These are phyloP conservation scores for Tilletia indica DNA, from an alignment of 1,284 basidiomycete species.

Conservation along the genomic window DNA sequence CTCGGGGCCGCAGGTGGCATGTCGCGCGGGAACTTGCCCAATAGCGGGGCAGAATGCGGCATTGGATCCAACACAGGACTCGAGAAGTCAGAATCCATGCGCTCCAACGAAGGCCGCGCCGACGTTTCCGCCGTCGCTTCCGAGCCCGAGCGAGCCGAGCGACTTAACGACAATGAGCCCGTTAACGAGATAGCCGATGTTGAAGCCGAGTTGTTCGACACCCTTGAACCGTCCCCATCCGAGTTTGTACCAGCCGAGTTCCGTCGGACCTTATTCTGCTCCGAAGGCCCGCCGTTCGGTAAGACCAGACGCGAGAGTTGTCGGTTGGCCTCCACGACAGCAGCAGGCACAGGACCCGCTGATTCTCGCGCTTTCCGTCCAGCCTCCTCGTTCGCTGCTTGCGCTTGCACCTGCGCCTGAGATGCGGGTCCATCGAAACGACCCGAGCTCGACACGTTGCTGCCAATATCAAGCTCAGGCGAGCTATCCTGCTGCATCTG, in stretches of 20 bases:
- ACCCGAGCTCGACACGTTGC: background rate
- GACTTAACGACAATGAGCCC: background rate
- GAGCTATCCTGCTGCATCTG: constrained; percentile 15
- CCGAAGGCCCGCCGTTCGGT: background rate
- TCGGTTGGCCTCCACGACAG: background rate
- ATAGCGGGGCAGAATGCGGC: constrained; percentile 16
- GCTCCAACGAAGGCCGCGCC: constrained; percentile 41
- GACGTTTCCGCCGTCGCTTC: constrained; percentile 41
- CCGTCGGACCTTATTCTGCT: background rate
- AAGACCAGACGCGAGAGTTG: background rate
- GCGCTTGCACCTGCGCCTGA: background rate
- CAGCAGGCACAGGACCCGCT: background rate
- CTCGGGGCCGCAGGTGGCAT: constrained; percentile 3
- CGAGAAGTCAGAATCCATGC: constrained; percentile 19
- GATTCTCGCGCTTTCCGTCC: background rate
- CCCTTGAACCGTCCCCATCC: constrained; percentile 15
- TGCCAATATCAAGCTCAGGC: background rate
- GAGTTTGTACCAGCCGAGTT: constrained; percentile 10
- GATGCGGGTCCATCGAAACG: constrained; percentile 3
- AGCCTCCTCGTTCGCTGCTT: background rate
- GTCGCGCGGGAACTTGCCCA: constrained; percentile 17
- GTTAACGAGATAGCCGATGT: background rate
- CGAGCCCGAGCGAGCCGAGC: constrained; percentile 25
- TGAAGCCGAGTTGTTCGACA: constrained; percentile 13
- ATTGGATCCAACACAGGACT: background rate